Conservation (phyloP, 2,329 filamentous ascomycete genomes). For the Tolypocladium pustulatum region DNA sequence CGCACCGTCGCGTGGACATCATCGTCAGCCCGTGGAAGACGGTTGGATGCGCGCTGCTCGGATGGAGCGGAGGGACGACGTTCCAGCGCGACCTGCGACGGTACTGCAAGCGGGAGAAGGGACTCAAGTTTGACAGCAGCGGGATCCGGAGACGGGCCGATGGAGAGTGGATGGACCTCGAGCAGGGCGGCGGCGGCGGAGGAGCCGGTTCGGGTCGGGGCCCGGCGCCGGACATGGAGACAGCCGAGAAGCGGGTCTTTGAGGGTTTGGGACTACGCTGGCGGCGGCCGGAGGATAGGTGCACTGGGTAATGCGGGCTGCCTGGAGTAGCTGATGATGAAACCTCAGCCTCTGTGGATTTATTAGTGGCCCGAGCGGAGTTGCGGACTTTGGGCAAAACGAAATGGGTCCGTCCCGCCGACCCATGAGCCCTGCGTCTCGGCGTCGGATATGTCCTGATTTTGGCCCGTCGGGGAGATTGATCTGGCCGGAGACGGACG, state of each 20-base stretch:
- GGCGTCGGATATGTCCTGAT: not conserved
- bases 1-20: conserved; percentile 82
- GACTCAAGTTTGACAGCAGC: conserved; percentile 84
- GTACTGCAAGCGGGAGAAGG: conserved; percentile 62
- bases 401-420: no score
- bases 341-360: not conserved
- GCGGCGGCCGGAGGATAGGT: conserved; percentile 56
- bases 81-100: conserved; percentile 78
- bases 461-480: not conserved
- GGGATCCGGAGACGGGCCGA: conserved; percentile 61
- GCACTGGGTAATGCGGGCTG: conserved; percentile 40
- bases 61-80: conserved; percentile 82
- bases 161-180: conserved; percentile 62
- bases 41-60: conserved; percentile 75
- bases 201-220: conserved; percentile 5
- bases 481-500: not conserved
- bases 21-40: conserved; percentile 85
- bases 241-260: conserved; percentile 75
- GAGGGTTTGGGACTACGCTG: conserved; percentile 61
- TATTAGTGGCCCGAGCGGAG: not conserved
- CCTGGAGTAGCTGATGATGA: not conserved
- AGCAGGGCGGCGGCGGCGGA: conserved; percentile 35
- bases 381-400: not conserved
- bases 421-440: not conserved
- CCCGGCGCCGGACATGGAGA: conserved; percentile 52